phyloP scores from a whole-genome alignment of 768 basidiomycete genomes.

The Hydnum rufescens region DNA sequence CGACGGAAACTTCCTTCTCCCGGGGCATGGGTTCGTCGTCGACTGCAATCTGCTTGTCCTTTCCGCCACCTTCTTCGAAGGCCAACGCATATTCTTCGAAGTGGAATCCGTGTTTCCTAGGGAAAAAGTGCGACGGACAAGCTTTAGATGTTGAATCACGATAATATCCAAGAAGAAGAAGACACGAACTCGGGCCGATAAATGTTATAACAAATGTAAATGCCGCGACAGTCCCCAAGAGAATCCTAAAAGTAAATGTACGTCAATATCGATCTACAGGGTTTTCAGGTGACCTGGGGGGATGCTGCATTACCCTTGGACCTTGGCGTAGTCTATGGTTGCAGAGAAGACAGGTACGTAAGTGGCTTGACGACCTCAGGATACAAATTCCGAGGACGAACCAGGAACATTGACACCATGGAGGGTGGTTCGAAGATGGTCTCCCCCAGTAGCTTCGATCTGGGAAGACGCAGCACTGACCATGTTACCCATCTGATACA shows the following conservation, averaged over 20 bases:
- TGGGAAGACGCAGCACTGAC: slow-evolving; percentile 57
- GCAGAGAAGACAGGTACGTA: too few relatives aligned
- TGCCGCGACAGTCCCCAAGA: slow-evolving; percentile 63
- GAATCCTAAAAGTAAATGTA: slow-evolving; percentile 42
- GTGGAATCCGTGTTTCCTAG: slow-evolving; percentile 56
- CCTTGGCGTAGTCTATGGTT: too few relatives aligned
- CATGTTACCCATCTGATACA: slow-evolving; percentile 72
- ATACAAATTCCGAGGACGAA: too few relatives aligned
- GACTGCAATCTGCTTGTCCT: too few relatives aligned
- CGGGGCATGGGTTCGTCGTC: too few relatives aligned
- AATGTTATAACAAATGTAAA: slow-evolving; percentile 60
- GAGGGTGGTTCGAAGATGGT: slow-evolving; percentile 32
- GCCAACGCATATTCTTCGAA: slow-evolving; percentile 72
- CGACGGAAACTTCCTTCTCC: too few relatives aligned
- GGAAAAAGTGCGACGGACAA: slow-evolving; percentile 4
- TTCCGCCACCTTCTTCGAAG: slow-evolving; percentile 57
- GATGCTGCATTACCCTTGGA: slow-evolving; percentile 14
- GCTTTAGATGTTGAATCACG: neutral
- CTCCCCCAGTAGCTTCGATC: slow-evolving; percentile 59
- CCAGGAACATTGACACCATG: slow-evolving; percentile 29
- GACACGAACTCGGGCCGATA: slow-evolving; percentile 67
- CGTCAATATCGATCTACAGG: neutral
- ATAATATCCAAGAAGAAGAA: slow-evolving; percentile 22
- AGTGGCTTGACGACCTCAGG: too few relatives aligned
- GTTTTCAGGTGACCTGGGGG: neutral